These are phyloP conservation scores for Ascocoryne sarcoides DNA, from an alignment of 2,329 filamentous ascomycete genomes.

Conservation along the genomic window DNA sequence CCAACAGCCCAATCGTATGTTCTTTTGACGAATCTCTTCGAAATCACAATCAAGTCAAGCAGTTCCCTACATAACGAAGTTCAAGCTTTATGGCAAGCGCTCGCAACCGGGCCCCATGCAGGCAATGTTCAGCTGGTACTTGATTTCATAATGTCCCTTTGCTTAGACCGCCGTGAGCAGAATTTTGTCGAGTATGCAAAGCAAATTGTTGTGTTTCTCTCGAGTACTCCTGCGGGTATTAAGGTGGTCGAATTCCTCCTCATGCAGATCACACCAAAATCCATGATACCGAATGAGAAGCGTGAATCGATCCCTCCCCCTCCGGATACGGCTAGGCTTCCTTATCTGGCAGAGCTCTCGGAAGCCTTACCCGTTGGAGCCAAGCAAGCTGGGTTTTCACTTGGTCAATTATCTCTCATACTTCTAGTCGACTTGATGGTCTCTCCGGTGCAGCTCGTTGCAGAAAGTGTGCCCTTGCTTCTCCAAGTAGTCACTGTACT, in stretches of 20 bases:
- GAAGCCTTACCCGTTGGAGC: slow-evolving; percentile 76
- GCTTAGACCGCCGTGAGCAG: slow-evolving; percentile 87
- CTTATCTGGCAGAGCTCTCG: slow-evolving; percentile 80
- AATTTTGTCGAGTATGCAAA: slow-evolving; percentile 98
- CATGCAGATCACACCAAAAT: slow-evolving; percentile 83
- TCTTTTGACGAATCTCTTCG: slow-evolving; percentile 85
- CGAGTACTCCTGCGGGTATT: slow-evolving; percentile 73
- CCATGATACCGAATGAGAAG: slow-evolving; percentile 93
- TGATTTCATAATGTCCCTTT: slow-evolving; percentile 92
- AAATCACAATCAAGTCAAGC: slow-evolving; percentile 91
- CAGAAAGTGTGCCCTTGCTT: slow-evolving; percentile 75
- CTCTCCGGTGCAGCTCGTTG: slow-evolving; percentile 70
- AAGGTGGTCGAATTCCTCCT: slow-evolving; percentile 93
- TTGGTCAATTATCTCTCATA: slow-evolving; percentile 88
- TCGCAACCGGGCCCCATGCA: slow-evolving; percentile 84
- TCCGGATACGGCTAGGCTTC: slow-evolving; percentile 64
- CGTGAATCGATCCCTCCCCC: slow-evolving; percentile 59
- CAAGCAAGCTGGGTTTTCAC: slow-evolving; percentile 85
- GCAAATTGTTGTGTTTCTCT: slow-evolving; percentile 94
- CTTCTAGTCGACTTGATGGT: slow-evolving; percentile 94
- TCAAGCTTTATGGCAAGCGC: slow-evolving; percentile 91
- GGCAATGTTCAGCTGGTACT: slow-evolving; percentile 92
- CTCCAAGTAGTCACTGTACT: slow-evolving; percentile 87
- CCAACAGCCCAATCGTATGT: slow-evolving; percentile 91
- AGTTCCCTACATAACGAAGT: slow-evolving; percentile 90